These are phyloP conservation scores for Iberis amara DNA, from an alignment of 441 rosid species.

Conservation along the genomic window DNA sequence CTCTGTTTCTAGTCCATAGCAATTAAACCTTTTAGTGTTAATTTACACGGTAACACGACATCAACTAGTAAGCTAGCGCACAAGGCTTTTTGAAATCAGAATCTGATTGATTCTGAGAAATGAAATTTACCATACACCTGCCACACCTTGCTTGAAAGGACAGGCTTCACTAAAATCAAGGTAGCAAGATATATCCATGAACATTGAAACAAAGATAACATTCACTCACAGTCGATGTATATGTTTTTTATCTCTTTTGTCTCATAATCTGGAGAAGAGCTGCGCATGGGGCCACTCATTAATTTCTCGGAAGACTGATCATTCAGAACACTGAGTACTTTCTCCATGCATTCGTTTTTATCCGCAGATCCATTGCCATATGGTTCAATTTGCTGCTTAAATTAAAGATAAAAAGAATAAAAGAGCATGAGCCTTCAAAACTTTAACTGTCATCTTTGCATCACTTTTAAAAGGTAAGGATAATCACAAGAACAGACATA, in stretches of 20 bases:
- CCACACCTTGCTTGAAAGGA: background rate
- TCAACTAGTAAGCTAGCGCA: background rate
- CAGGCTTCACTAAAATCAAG: conserved; percentile 1
- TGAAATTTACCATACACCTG: background rate
- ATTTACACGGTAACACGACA: background rate
- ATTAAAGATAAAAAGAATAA: conserved; percentile 2
- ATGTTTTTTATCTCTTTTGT: conserved; percentile 80
- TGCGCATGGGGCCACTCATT: conserved; percentile 38
- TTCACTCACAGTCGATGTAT: conserved; percentile 79
- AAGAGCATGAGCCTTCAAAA: conserved; percentile 3
- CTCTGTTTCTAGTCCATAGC: background rate
- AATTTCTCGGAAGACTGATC: conserved; percentile 38
- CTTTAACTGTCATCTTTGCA: conserved; percentile 12
- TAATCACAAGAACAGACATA: conserved; percentile 28
- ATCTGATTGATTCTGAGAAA: background rate
- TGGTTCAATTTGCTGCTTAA: conserved; percentile 63
- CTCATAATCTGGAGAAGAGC: conserved; percentile 62
- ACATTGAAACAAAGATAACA: background rate
- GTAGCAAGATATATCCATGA: background rate
- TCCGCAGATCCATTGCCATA: conserved; percentile 44
- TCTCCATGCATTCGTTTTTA: conserved; percentile 37
- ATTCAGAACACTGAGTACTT: conserved; percentile 35
- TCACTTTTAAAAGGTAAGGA: background rate
- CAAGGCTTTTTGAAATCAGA: background rate
- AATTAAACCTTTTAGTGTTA: background rate